Percentiles rank a stretch among this genome's conserved stretches.
Evolutionary conservation across 1,139 yeast genomes (phyloP).

Genomic region (Pneumocystis wakefieldiae): DNA sequence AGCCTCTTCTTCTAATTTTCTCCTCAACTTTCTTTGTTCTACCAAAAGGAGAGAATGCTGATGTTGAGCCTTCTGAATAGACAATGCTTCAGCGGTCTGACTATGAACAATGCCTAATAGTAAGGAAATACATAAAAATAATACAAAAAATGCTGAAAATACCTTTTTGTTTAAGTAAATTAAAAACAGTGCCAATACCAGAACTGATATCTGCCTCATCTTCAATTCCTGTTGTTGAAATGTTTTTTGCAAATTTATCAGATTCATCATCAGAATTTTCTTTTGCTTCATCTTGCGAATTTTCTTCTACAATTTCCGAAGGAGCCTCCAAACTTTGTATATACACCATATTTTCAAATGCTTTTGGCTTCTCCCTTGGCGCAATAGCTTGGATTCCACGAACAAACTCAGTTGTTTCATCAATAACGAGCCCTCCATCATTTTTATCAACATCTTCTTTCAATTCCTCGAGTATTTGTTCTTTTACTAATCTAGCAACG

Average conservation of each 20-base stretch:
- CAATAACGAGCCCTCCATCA: constrained; percentile 32
- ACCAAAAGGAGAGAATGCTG: constrained; percentile 13
- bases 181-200: constrained; percentile 16
- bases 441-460: constrained; percentile 13
- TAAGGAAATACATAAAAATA: not conserved
- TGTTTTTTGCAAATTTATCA: constrained; percentile 7
- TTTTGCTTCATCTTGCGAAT: constrained; percentile 10
- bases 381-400: constrained; percentile 14
- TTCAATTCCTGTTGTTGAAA: constrained; percentile 10
- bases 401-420: constrained; percentile 48
- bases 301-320: constrained; percentile 12
- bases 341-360: constrained; percentile 1
- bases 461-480: not conserved
- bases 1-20: constrained; percentile 12
- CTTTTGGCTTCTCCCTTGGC: constrained; percentile 14
- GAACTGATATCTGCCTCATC: constrained; percentile 14
- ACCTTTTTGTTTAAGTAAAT: constrained; percentile 14
- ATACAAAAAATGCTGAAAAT: not conserved
- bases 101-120: constrained; percentile 9
- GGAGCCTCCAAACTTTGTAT: constrained; percentile 15
- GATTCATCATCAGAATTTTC: constrained; percentile 9
- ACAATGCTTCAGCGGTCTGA: constrained; percentile 13
- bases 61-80: constrained; percentile 10
- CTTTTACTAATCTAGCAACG: constrained; percentile 15
- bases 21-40: constrained; percentile 11